Evolutionary conservation across 441 rosid species (phyloP).

Genomic region (Erysimum cheiri): DNA sequence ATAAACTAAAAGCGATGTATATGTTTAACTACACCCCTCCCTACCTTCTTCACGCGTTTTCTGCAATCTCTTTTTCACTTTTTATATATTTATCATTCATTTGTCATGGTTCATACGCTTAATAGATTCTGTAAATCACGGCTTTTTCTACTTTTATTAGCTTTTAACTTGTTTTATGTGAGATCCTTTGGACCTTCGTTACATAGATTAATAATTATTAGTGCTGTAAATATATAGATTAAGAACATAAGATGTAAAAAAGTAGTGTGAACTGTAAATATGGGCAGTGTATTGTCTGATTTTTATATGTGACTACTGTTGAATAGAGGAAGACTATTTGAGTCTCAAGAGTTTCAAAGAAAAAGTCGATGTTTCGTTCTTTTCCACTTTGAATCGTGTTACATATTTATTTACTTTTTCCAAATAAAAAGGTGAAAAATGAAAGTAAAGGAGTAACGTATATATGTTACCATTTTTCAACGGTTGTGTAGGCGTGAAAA

Average conservation of each 20-base stretch:
- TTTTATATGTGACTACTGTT: slow-evolving; percentile 2
- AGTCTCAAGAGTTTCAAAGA: slow-evolving; percentile 27
- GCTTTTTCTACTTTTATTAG: slow-evolving; percentile 21
- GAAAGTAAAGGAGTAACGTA: slow-evolving; percentile 1
- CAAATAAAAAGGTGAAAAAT: neutral
- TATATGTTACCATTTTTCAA: slow-evolving; percentile 7
- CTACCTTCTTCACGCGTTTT: slow-evolving; percentile 49
- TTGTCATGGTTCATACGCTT: slow-evolving; percentile 20
- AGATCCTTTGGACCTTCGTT: no score
- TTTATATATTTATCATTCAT: neutral
- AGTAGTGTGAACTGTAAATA: neutral
- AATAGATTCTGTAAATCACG: slow-evolving; percentile 6
- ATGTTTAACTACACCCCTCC: slow-evolving; percentile 33
- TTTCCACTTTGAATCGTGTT: slow-evolving; percentile 4
- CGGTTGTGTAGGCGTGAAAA: slow-evolving; percentile 17
- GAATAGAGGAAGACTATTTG: neutral
- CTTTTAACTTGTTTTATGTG: slow-evolving; percentile 4
- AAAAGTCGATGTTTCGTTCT: slow-evolving; percentile 10
- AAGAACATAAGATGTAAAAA: neutral
- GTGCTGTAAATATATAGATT: neutral
- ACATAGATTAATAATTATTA: no score
- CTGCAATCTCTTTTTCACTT: slow-evolving; percentile 18
- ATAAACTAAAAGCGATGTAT: slow-evolving; percentile 26
- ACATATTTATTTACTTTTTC: slow-evolving; percentile 1
- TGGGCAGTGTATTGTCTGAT: neutral